Conservation (phyloP, 164 flowering plant species). For the Liquidambar formosana region DNA sequence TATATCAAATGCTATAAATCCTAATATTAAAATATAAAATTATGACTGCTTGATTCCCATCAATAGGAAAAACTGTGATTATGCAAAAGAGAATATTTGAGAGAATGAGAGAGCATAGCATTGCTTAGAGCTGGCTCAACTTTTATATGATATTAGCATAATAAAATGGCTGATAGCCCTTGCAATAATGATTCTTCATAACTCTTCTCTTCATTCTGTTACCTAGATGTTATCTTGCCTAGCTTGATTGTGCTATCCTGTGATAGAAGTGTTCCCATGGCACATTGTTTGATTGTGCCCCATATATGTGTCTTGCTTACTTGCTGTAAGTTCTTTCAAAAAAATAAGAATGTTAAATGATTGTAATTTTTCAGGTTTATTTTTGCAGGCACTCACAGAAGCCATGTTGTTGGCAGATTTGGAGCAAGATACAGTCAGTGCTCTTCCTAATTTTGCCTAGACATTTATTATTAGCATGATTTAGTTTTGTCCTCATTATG, state of each 20-base stretch:
- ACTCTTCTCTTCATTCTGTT: too few species aligned
- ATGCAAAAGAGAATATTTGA: neutral
- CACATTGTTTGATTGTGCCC: too few species aligned
- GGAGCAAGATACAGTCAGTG: constrained; percentile 72
- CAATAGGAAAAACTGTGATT: neutral
- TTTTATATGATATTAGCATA: neutral
- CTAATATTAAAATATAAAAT: too few species aligned
- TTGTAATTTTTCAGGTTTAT: constrained; percentile 13
- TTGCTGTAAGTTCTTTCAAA: neutral
- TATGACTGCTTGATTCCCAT: too few species aligned
- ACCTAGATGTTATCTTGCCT: too few species aligned
- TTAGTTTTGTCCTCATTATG: neutral
- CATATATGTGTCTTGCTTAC: too few species aligned
- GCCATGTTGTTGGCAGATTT: constrained; percentile 89
- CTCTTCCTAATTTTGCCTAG: neutral
- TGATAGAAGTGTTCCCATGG: too few species aligned
- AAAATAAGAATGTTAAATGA: neutral
- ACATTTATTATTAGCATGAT: neutral
- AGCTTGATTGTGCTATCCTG: too few species aligned
- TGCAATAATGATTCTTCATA: neutral
- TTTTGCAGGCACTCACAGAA: constrained; percentile 80
- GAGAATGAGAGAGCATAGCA: neutral
- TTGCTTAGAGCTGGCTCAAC: neutral
- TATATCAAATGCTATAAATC: too few species aligned
- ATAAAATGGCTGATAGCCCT: neutral